A percentile compares a stretch with the other conserved stretches of the same genome.
Conservation (phyloP, 257 asterid genomes). For the Fraxinus anomala region DNA sequence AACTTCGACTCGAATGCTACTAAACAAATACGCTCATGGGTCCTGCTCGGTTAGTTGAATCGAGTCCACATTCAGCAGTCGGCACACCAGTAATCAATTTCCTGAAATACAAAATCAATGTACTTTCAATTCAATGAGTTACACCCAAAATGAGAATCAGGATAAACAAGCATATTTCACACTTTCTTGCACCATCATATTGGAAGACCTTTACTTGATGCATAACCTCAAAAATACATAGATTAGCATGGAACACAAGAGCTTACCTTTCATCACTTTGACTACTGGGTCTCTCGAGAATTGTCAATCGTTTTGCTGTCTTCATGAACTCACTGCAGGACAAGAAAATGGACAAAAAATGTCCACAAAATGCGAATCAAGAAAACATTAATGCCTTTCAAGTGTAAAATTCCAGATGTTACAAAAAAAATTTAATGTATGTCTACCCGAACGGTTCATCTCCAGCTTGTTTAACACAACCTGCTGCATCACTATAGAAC, state of each 20-base stretch:
- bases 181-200: neutral
- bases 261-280: constrained; percentile 54
- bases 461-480: constrained; percentile 68
- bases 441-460: constrained; percentile 78
- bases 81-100: constrained; percentile 47
- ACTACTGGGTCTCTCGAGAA: constrained; percentile 52
- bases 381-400: neutral
- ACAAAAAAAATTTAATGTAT: neutral
- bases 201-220: neutral
- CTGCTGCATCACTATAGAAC: constrained; percentile 60
- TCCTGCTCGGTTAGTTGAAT: constrained; percentile 54
- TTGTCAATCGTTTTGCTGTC: constrained; percentile 73
- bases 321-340: constrained; percentile 62
- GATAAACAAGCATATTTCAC: neutral
- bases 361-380: neutral
- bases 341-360: neutral
- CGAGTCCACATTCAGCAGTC: constrained; percentile 49
- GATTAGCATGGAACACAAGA: neutral
- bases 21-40: constrained; percentile 55
- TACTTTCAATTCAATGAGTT: neutral
- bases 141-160: neutral
- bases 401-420: neutral
- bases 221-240: no score
- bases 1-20: neutral
- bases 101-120: constrained; percentile 31